These are phyloP conservation scores for Beta vulgaris DNA, from an alignment of 148 eudicot species.

Conservation along the genomic window DNA sequence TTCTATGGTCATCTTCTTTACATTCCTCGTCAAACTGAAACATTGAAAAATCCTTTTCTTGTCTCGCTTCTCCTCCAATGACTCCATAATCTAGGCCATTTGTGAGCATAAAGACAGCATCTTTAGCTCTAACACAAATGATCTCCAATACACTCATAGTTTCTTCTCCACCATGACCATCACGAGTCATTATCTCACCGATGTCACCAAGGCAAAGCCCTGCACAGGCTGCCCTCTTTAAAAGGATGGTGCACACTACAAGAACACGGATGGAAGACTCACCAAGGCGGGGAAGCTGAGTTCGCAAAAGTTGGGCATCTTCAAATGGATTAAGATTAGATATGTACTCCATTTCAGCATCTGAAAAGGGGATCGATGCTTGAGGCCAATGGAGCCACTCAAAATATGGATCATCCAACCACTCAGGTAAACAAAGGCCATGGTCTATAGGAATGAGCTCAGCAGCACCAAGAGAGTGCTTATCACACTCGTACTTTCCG, in stretches of 20 bases:
- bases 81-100: constrained; percentile 14
- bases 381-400: constrained; percentile 99
- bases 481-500: constrained; percentile 36
- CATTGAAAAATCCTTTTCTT: constrained; percentile 33
- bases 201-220: constrained; percentile 85
- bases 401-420: constrained; percentile 91
- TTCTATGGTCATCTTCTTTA: constrained; percentile 22
- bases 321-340: constrained; percentile 58
- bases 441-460: constrained; percentile 94
- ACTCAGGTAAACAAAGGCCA: constrained; percentile 87
- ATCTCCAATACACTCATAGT: constrained; percentile 56
- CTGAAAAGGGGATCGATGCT: constrained; percentile 83
- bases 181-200: constrained; percentile 94
- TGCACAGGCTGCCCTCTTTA: constrained; percentile 55
- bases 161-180: constrained; percentile 63
- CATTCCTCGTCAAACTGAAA: constrained; percentile 47
- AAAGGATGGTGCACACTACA: constrained; percentile 71
- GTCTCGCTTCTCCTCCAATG: constrained; percentile 16
- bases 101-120: constrained; percentile 16
- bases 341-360: constrained; percentile 69
- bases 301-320: constrained; percentile 70
- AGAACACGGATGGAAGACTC: constrained; percentile 78
- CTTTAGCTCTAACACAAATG: constrained; percentile 57
- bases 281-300: constrained; percentile 57
- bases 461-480: constrained; percentile 36